phyloP scores from a whole-genome alignment of 129 eudicot species.

The Smallanthus sonchifolius region DNA sequence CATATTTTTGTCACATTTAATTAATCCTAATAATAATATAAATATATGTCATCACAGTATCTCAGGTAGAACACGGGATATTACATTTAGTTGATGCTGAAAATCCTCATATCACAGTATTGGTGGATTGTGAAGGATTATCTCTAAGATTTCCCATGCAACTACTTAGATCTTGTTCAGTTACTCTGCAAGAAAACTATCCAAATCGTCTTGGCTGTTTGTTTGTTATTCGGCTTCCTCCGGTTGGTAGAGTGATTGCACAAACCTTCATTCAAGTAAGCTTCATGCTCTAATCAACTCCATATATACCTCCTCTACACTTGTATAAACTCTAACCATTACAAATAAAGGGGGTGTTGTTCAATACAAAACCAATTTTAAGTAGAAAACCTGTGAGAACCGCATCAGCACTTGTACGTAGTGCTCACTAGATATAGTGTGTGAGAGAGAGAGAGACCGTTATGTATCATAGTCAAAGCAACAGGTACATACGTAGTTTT shows the following conservation, averaged over 20 bases:
- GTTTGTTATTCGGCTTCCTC: constrained; percentile 75
- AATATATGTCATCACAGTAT: constrained; percentile 51
- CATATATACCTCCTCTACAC: background rate
- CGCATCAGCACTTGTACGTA: background rate
- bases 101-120: constrained; percentile 69
- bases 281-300: constrained; percentile 3
- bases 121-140: constrained; percentile 89
- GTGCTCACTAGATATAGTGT: background rate
- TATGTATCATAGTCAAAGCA: background rate
- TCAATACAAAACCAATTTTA: background rate
- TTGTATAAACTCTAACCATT: background rate
- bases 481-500: too few relatives aligned
- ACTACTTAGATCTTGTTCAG: constrained; percentile 67
- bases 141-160: constrained; percentile 89
- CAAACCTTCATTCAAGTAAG: constrained; percentile 87
- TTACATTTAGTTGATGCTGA: constrained; percentile 52
- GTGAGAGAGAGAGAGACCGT: background rate
- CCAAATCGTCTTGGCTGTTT: constrained; percentile 80
- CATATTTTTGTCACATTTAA: background rate
- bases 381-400: background rate
- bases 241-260: constrained; percentile 79
- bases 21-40: background rate
- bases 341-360: background rate
- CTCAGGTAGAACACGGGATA: constrained; percentile 93
- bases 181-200: constrained; percentile 79